These are phyloP conservation scores for Plasmodium cynomolgi DNA, from an alignment of 169 alveolate species.

Conservation along the genomic window DNA sequence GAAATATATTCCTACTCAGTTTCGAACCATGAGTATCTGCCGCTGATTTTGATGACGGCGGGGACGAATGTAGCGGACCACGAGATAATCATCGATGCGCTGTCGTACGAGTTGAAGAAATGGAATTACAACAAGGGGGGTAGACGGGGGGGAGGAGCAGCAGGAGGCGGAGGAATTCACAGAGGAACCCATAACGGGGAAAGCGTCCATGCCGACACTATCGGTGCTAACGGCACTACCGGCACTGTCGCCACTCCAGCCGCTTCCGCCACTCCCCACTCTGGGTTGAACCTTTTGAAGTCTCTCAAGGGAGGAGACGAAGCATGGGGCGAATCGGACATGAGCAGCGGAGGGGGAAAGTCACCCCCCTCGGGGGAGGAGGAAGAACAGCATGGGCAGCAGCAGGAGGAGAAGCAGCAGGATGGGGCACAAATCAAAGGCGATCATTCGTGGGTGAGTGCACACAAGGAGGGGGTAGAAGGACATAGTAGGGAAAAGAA, in stretches of 20 bases:
- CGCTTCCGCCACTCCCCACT: not conserved
- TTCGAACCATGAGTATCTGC: slow-evolving; percentile 31
- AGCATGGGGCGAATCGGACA: not conserved
- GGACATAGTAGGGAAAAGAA: not conserved
- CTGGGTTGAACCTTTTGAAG: not conserved
- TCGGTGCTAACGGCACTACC: too few relatives aligned
- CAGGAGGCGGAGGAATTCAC: not conserved
- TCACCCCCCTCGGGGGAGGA: not conserved
- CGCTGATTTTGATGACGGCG: slow-evolving; percentile 52
- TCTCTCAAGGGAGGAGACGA: not conserved
- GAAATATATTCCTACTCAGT: slow-evolving; percentile 45
- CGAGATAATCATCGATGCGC: slow-evolving; percentile 46
- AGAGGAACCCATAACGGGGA: not conserved
- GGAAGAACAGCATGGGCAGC: not conserved
- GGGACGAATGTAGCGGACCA: slow-evolving; percentile 72
- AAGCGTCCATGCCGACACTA: not conserved
- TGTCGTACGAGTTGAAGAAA: slow-evolving; percentile 30
- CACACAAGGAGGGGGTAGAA: not conserved
- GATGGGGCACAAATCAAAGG: not conserved
- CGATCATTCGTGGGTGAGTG: not conserved
- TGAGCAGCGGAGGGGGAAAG: not conserved
- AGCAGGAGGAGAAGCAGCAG: not conserved
- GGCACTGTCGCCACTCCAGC: not conserved
- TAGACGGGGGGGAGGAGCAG: not conserved
- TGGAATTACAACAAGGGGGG: slow-evolving; percentile 30